Percentiles rank a stretch among this genome's conserved stretches.
These are phyloP conservation scores for Fusarium sp. DNA, from an alignment of 2,329 filamentous ascomycete genomes.

Conservation along the genomic window DNA sequence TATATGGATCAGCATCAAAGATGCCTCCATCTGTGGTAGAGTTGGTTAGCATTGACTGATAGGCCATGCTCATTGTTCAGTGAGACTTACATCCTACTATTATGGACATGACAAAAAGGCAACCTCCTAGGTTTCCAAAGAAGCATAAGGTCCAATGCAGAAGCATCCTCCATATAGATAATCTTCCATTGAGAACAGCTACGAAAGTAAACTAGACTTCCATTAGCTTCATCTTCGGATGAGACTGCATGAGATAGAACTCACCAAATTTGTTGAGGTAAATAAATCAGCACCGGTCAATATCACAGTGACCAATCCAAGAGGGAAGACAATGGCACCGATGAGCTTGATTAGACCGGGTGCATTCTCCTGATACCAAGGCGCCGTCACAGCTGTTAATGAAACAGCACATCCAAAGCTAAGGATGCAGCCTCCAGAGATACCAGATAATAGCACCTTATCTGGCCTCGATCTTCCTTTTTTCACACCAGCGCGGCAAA, in stretches of 20 bases:
- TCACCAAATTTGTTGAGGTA: conserved; percentile 43
- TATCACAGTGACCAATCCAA: conserved; percentile 43
- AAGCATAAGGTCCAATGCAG: conserved; percentile 63
- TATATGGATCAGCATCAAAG: conserved; percentile 60
- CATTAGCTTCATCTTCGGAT: background rate
- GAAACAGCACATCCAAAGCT: conserved; percentile 45
- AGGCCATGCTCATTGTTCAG: too few relatives aligned
- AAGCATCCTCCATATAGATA: conserved; percentile 46
- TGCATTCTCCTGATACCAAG: conserved; percentile 48
- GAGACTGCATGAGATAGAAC: accelerated
- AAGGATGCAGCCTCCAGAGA: conserved; percentile 42
- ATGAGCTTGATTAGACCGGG: conserved; percentile 42
- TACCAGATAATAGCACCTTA: conserved; percentile 42
- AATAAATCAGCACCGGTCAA: conserved; percentile 44
- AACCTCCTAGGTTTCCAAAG: conserved; percentile 64
- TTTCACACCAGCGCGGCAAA: conserved; percentile 41
- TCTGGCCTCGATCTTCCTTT: conserved; percentile 43
- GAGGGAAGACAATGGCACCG: conserved; percentile 41
- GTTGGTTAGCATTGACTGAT: background rate
- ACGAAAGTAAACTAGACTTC: conserved; percentile 40
- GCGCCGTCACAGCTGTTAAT: conserved; percentile 40
- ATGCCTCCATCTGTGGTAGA: conserved; percentile 58
- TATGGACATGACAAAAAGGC: conserved; percentile 63
- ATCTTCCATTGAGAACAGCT: conserved; percentile 38
- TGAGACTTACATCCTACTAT: conserved; percentile 58